phyloP scores from a whole-genome alignment of 1,139 yeast species.

The Blastobotrys arbuscula region DNA sequence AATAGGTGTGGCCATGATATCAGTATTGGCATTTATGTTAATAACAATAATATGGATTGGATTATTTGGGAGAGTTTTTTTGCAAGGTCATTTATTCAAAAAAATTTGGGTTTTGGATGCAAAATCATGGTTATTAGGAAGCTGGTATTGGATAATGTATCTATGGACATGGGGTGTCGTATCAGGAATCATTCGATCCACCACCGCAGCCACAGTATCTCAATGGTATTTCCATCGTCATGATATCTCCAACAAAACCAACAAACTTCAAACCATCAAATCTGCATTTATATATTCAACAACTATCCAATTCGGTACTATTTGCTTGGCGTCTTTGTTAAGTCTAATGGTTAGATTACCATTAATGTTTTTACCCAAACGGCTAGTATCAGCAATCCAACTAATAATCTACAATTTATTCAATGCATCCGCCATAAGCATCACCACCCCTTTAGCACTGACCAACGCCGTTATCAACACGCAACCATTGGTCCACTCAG shows the following conservation, averaged over 20 bases:
- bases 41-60: constrained; percentile 36
- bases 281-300: constrained; percentile 29
- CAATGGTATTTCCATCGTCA: constrained; percentile 39
- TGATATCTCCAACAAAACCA: constrained; percentile 23
- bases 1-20: constrained; percentile 29
- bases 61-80: constrained; percentile 35
- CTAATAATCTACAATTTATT: constrained; percentile 26
- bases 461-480: constrained; percentile 36
- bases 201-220: constrained; percentile 35
- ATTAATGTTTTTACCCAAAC: constrained; percentile 32
- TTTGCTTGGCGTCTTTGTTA: constrained; percentile 35
- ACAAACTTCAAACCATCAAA: constrained; percentile 22
- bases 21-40: constrained; percentile 28
- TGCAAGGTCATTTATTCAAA: constrained; percentile 32
- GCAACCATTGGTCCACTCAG: constrained; percentile 31
- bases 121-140: constrained; percentile 34
- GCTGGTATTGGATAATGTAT: constrained; percentile 36
- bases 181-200: constrained; percentile 35
- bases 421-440: constrained; percentile 28
- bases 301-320: constrained; percentile 36
- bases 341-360: constrained; percentile 35
- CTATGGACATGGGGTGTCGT: constrained; percentile 42
- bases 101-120: constrained; percentile 33
- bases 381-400: constrained; percentile 28
- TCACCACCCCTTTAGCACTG: constrained; percentile 37